Evolutionary conservation across 768 basidiomycete genomes (phyloP).

Genomic region (Amanita rubescens): DNA sequence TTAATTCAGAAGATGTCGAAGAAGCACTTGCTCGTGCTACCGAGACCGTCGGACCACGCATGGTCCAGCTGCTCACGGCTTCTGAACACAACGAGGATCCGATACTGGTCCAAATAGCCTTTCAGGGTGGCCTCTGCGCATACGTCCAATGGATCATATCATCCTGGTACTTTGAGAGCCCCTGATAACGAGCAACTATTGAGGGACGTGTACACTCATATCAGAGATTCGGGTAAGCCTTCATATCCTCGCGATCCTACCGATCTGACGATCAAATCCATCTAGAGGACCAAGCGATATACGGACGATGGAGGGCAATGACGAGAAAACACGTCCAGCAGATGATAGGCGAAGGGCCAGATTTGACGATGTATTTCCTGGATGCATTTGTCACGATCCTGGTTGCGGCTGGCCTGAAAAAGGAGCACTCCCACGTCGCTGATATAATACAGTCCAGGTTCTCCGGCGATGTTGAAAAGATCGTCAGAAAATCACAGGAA

Average conservation of each 20-base stretch:
- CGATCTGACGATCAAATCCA: neutral
- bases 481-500: conserved; percentile 38
- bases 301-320: conserved; percentile 50
- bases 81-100: conserved; percentile 34
- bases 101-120: conserved; percentile 34
- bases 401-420: conserved; percentile 30
- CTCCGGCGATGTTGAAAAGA: conserved; percentile 30
- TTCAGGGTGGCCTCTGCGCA: conserved; percentile 37
- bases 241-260: neutral
- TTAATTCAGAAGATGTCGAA: conserved; percentile 18
- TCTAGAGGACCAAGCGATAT: conserved; percentile 42
- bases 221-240: conserved; percentile 35
- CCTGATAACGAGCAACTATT: conserved; percentile 37
- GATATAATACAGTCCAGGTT: conserved; percentile 36
- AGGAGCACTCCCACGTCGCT: conserved; percentile 23
- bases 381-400: conserved; percentile 37
- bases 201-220: conserved; percentile 31
- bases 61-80: conserved; percentile 32
- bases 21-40: conserved; percentile 21
- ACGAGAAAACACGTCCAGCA: conserved; percentile 40
- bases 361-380: conserved; percentile 22
- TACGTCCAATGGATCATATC: conserved; percentile 44
- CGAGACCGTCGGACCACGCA: conserved; percentile 26
- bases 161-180: conserved; percentile 45
- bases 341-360: conserved; percentile 27